Evolutionary conservation across 495 filamentous ascomycete species (phyloP).

Genomic region (Pyronema domesticum): DNA sequence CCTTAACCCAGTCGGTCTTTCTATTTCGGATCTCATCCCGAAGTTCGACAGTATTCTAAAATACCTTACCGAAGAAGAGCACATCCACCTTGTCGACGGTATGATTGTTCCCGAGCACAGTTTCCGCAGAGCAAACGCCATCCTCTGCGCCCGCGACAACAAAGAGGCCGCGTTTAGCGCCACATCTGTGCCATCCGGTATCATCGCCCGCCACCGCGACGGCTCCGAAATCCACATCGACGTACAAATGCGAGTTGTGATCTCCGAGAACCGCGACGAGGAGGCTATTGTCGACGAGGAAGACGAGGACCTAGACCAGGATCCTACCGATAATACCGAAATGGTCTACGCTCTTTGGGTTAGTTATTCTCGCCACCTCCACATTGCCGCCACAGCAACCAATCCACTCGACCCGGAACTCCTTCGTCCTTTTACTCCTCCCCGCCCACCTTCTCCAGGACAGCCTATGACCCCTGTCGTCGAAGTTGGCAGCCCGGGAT

Average conservation of each 20-base stretch:
- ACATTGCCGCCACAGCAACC: conserved; percentile 43
- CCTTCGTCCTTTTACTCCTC: conserved; percentile 45
- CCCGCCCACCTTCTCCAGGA: conserved; percentile 63
- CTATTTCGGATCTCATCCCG: conserved; percentile 65
- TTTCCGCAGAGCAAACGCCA: conserved; percentile 72
- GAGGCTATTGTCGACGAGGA: conserved; percentile 21
- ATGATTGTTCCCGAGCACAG: conserved; percentile 92
- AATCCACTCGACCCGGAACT: conserved; percentile 40
- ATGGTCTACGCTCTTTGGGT: conserved; percentile 93
- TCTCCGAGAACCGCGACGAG: conserved; percentile 44
- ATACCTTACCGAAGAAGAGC: conserved; percentile 70
- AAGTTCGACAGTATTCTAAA: conserved; percentile 68
- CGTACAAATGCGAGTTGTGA: conserved; percentile 86
- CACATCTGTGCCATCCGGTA: conserved; percentile 63
- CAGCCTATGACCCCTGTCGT: conserved; percentile 33
- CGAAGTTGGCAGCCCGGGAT: conserved; percentile 23
- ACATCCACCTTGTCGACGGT: conserved; percentile 67
- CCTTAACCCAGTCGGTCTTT: conserved; percentile 58
- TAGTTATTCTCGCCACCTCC: conserved; percentile 84
- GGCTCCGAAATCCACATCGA: conserved; percentile 82
- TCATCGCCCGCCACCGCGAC: conserved; percentile 74
- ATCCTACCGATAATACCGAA: conserved; percentile 39
- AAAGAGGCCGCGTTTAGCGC: conserved; percentile 54
- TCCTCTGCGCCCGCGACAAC: conserved; percentile 65
- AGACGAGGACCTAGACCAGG: conserved; percentile 28